Percentiles rank a stretch among this genome's conserved stretches.
Evolutionary conservation across 2,329 filamentous ascomycete species (phyloP).

Genomic region (Venturia nashicola): DNA sequence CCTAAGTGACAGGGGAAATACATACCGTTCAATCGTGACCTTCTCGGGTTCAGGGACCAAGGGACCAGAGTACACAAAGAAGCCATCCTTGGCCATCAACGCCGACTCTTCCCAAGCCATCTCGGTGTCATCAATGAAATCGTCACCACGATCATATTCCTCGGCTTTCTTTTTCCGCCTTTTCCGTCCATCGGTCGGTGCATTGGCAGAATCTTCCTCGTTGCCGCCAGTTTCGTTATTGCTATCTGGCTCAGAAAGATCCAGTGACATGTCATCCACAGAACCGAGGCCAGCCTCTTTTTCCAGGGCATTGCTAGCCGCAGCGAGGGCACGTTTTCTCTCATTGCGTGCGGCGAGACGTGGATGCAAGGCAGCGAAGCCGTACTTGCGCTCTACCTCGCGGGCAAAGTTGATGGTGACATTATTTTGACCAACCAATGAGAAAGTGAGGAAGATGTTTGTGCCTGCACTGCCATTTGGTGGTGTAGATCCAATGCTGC

Average conservation of each 20-base stretch:
- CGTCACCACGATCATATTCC: conserved; percentile 55
- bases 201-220: conserved; percentile 32
- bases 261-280: conserved; percentile 71
- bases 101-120: conserved; percentile 91
- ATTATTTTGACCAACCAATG: conserved; percentile 69
- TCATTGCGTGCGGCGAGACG: conserved; percentile 80
- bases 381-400: conserved; percentile 85
- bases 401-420: conserved; percentile 93
- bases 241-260: conserved; percentile 58
- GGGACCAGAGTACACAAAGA: conserved; percentile 95
- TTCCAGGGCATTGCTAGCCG: conserved; percentile 75
- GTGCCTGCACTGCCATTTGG: conserved; percentile 37
- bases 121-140: conserved; percentile 81
- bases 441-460: conserved; percentile 77
- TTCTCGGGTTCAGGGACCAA: conserved; percentile 81
- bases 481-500: conserved; percentile 33
- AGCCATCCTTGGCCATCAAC: conserved; percentile 86
- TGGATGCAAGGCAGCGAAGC: conserved; percentile 87
- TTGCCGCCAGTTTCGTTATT: conserved; percentile 79
- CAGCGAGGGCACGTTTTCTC: conserved; percentile 75
- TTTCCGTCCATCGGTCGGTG: conserved; percentile 47
- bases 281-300: conserved; percentile 50
- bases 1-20: conserved; percentile 12
- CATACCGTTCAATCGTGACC: conserved; percentile 46
- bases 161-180: conserved; percentile 66